phyloP scores from a whole-genome alignment of 169 alveolate species.

The Blepharisma undulans region DNA sequence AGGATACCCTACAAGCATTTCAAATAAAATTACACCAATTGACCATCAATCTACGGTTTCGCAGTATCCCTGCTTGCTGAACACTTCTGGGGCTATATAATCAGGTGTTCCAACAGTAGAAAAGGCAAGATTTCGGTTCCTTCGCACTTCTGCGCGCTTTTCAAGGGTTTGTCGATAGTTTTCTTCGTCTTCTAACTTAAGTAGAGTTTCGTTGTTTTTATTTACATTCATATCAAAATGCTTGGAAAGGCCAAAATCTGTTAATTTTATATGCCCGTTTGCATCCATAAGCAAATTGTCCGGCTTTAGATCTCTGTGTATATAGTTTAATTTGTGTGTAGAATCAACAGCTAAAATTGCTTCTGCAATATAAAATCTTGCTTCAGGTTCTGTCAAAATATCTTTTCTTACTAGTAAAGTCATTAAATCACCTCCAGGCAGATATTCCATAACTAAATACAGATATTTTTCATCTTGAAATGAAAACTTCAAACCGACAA shows the following conservation, averaged over 20 bases:
- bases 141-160: neutral
- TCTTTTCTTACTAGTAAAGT: conserved; percentile 79
- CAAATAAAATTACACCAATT: conserved; percentile 87
- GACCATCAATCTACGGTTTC: conserved; percentile 91
- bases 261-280: conserved; percentile 87
- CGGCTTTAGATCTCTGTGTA: conserved; percentile 92
- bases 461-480: conserved; percentile 86
- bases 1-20: conserved; percentile 89
- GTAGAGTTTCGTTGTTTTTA: neutral
- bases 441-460: conserved; percentile 52
- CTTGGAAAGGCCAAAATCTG: conserved; percentile 87
- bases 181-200: neutral
- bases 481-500: conserved; percentile 82
- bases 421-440: conserved; percentile 55
- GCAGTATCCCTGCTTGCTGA: conserved; percentile 82
- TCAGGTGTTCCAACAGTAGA: conserved; percentile 90
- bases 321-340: conserved; percentile 83
- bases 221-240: conserved; percentile 47
- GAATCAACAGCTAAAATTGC: conserved; percentile 84
- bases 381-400: conserved; percentile 84
- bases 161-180: neutral
- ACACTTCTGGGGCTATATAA: conserved; percentile 89
- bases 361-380: conserved; percentile 88
- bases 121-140: conserved; percentile 70
- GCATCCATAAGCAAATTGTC: conserved; percentile 88